These are phyloP conservation scores for Hygrophoropsis aurantiaca DNA, from an alignment of 768 basidiomycete genomes.

Conservation along the genomic window DNA sequence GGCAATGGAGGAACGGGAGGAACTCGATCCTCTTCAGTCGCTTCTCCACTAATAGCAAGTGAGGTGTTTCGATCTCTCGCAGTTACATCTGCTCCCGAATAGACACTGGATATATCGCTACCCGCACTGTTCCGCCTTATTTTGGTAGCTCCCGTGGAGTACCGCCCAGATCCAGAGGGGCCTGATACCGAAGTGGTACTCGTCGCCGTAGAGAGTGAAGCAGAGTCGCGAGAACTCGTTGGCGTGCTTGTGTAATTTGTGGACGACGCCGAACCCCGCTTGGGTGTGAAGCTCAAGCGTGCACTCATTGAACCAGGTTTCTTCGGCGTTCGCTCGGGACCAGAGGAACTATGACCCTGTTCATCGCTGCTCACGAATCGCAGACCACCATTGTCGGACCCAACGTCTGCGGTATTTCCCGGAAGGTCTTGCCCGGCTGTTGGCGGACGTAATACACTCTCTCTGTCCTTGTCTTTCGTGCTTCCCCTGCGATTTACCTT, in stretches of 20 bases:
- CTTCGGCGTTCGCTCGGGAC: conserved; percentile 66
- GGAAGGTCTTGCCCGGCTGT: conserved; percentile 38
- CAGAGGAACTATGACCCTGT: conserved; percentile 40
- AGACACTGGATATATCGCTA: conserved; percentile 78
- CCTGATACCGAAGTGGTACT: conserved; percentile 73
- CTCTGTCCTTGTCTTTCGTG: conserved; percentile 42
- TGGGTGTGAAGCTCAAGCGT: conserved; percentile 77
- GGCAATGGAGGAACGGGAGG: conserved; percentile 93
- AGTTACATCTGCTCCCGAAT: conserved; percentile 60
- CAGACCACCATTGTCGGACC: conserved; percentile 41
- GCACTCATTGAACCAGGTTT: conserved; percentile 56
- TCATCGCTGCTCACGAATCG: conserved; percentile 59
- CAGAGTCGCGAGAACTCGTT: conserved; percentile 85
- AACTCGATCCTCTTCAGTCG: conserved; percentile 62
- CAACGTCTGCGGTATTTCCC: conserved; percentile 30
- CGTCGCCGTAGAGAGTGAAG: conserved; percentile 75
- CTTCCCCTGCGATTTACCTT: conserved; percentile 37
- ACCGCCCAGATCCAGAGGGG: conserved; percentile 62
- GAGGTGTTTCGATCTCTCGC: conserved; percentile 70
- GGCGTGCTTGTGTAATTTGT: conserved; percentile 81
- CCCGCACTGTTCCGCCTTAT: conserved; percentile 79
- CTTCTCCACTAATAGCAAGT: conserved; percentile 58
- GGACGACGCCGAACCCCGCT: conserved; percentile 87
- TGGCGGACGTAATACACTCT: conserved; percentile 26
- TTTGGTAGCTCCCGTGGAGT: conserved; percentile 61